Conservation (phyloP, 2,329 filamentous ascomycete species). For the Diaporthe sp. region DNA sequence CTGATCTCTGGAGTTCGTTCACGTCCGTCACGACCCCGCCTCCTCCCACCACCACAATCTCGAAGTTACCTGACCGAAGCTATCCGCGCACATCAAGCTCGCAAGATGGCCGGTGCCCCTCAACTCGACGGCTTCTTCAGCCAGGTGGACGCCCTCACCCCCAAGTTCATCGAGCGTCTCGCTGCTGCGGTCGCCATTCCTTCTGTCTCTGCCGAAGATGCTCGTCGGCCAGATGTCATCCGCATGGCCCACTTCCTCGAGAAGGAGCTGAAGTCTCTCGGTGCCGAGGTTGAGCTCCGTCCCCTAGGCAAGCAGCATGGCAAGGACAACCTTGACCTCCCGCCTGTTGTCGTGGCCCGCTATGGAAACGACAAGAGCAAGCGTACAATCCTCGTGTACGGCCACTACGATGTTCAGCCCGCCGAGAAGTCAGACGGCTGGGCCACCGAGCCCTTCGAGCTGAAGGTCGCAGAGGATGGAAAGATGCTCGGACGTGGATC, state of each 20-base stretch:
- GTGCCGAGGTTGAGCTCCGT: constrained; percentile 88
- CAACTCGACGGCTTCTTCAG: constrained; percentile 93
- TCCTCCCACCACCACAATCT: constrained; percentile 29
- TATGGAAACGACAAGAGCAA: constrained; percentile 95
- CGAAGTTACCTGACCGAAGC: constrained; percentile 67
- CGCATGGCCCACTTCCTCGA: constrained; percentile 96
- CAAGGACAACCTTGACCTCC: constrained; percentile 90
- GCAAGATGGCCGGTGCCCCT: constrained; percentile 80
- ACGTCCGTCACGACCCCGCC: constrained; percentile 15
- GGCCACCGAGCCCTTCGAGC: constrained; percentile 93
- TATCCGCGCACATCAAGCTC: constrained; percentile 70
- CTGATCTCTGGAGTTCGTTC: constrained; percentile 1
- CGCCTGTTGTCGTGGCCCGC: constrained; percentile 90
- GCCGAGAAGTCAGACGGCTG: constrained; percentile 94
- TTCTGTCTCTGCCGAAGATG: constrained; percentile 92
- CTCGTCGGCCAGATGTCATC: constrained; percentile 90
- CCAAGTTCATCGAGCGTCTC: constrained; percentile 89
- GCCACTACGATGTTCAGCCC: constrained; percentile 98
- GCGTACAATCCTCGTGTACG: constrained; percentile 95
- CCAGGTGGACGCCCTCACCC: constrained; percentile 85
- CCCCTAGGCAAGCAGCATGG: constrained; percentile 92
- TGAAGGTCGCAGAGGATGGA: constrained; percentile 89
- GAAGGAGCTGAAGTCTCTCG: constrained; percentile 83
- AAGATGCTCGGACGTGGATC: constrained; percentile 97
- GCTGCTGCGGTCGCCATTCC: constrained; percentile 95